Base-by-base conservation (phyloP, 2,329 filamentous ascomycete species). In the Stagonosporopsis chrysanthemi region DNA sequence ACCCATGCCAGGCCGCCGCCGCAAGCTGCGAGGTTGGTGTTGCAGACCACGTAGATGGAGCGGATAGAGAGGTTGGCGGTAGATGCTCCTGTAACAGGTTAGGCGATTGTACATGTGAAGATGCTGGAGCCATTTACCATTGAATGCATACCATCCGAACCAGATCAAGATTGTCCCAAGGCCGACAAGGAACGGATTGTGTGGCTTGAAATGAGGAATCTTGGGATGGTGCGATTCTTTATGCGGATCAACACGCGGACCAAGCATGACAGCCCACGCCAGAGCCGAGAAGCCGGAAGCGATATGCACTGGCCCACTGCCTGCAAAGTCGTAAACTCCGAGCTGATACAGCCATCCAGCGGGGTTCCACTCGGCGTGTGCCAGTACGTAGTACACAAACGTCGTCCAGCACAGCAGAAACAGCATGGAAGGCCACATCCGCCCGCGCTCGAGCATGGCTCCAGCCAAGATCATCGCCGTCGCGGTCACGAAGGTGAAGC, bases 301-400 rank as follows among this genome's bases (percentile, higher is more conserved):
- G 69, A 92, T 89, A 77, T 92, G 89, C 19, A 92, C 89, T 35
- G 89, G 89, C 12, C 88, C 89, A 42, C 88, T 89, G 41, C 89
- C 90, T 31, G 90, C 89, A 67, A 91, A 92, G 75, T 92, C 89
- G 65, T 90, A 84, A 24, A 87, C 85, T 44, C 87, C 87, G 39
- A 91, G 82, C 19, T 84, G 83, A 76, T 82, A 88, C 26, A 90
- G 82, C 88, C 89, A 92, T 43, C 89, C 89, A 60, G 86, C 87
- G 48, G 81, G 78, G 75, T 91, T 91, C 90, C 89, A 92, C 42
- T 89, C 91, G 84, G 89, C 91, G 77, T 89, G 90, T 43, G 89
- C 89, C 59, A 91, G 57, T n/a, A 71, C 56, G n/a, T 74, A 74
- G 55, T 75, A 74, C 2, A 74, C 72, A 17, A 74, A 74, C 1